phyloP scores from a whole-genome alignment of 177 flowering plant species.

The Telopea speciosissima region DNA sequence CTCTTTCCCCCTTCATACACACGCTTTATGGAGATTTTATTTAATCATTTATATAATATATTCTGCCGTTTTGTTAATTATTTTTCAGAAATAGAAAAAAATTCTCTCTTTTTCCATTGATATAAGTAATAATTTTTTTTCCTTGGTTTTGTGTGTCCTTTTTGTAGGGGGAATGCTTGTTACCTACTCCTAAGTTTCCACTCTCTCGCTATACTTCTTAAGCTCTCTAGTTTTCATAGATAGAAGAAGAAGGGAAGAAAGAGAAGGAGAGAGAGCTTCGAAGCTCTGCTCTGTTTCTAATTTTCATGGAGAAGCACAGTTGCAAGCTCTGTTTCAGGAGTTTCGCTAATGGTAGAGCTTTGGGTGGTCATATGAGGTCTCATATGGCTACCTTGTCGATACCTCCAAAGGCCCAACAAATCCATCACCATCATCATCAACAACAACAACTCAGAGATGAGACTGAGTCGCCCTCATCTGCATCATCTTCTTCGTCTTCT shows the following conservation, averaged over 20 bases:
- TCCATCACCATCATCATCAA: not conserved
- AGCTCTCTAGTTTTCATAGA: constrained; percentile 9
- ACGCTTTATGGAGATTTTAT: constrained; percentile 18
- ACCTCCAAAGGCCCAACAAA: constrained; percentile 21
- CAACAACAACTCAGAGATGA: not conserved
- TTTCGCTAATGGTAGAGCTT: constrained; percentile 71
- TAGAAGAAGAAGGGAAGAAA: too few species aligned
- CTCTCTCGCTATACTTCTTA: constrained; percentile 14
- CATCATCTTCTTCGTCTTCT: constrained; percentile 11
- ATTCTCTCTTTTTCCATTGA: not conserved
- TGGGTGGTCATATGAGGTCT: constrained; percentile 95
- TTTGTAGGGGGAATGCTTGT: constrained; percentile 63
- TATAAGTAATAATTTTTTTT: constrained; percentile 4
- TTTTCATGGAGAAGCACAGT: constrained; percentile 55
- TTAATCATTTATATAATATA: constrained; percentile 11
- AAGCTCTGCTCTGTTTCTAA: constrained; percentile 16
- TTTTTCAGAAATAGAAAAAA: not conserved
- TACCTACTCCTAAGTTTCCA: constrained; percentile 53
- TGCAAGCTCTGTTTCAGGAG: constrained; percentile 67
- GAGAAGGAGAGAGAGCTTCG: constrained; percentile 14
- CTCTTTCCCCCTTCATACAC: constrained; percentile 36
- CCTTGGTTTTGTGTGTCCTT: constrained; percentile 21
- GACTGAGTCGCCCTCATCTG: constrained; percentile 18
- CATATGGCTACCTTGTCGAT: constrained; percentile 46
- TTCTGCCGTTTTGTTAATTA: constrained; percentile 14